Conservation (phyloP, 2,329 filamentous ascomycete genomes). For the Clonostachys sp. region DNA sequence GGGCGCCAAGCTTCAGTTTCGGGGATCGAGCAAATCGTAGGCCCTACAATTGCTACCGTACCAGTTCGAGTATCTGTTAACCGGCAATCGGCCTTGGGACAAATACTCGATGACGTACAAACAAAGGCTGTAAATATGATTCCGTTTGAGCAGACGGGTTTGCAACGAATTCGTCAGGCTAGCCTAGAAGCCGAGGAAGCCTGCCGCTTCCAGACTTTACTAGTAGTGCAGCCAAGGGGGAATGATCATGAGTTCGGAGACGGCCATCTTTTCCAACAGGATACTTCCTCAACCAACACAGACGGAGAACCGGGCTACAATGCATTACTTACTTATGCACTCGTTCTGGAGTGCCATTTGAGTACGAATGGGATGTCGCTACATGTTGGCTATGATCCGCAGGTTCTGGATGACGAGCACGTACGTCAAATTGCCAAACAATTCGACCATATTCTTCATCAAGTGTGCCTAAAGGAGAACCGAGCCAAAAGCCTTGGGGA, state of each 20-base stretch:
- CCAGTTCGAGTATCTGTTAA: constrained; percentile 1
- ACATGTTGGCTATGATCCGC: too few relatives aligned
- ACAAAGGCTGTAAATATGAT: constrained; percentile 10
- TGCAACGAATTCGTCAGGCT: constrained; percentile 7
- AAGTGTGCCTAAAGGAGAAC: constrained; percentile 1
- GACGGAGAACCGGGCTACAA: background rate
- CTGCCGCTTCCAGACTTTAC: background rate
- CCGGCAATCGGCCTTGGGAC: background rate
- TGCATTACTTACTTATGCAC: constrained; percentile 4
- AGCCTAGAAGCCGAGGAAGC: constrained; percentile 1
- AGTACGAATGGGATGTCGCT: too few relatives aligned
- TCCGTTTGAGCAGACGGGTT: constrained; percentile 14
- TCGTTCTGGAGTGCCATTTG: background rate
- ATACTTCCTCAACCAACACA: too few relatives aligned
- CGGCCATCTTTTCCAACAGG: background rate
- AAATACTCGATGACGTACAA: constrained; percentile 8
- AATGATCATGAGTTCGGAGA: too few relatives aligned
- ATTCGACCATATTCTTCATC: constrained; percentile 2
- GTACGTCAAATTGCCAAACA: constrained; percentile 3
- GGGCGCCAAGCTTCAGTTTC: constrained; percentile 2
- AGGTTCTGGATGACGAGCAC: too few relatives aligned
- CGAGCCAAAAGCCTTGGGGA: background rate
- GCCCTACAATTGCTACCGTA: constrained; percentile 4
- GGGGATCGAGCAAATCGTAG: constrained; percentile 1
- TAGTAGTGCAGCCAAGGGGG: background rate